phyloP scores from a whole-genome alignment of 306 rosid species.

The Cucumis hystrix region DNA sequence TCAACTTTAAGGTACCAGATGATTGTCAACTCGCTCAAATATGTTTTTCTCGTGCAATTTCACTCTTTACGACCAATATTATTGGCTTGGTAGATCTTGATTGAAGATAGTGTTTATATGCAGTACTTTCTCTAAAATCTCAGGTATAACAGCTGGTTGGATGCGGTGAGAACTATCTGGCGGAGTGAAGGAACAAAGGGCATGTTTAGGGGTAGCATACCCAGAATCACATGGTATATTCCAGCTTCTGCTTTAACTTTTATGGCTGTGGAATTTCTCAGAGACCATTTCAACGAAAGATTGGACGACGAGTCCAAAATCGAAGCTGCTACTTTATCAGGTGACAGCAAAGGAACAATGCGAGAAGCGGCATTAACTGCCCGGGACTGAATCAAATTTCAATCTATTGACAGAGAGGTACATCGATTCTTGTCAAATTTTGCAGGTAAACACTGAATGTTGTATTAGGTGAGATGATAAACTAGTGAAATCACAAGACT shows the following conservation, averaged over 20 bases:
- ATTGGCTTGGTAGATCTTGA: background rate
- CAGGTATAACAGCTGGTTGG: conserved; percentile 74
- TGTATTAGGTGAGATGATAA: background rate
- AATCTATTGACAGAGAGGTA: background rate
- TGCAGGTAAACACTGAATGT: background rate
- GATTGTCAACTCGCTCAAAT: background rate
- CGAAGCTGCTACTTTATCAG: conserved; percentile 35
- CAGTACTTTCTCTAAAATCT: background rate
- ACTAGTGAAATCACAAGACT: background rate
- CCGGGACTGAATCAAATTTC: background rate
- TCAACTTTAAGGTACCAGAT: conserved; percentile 46
- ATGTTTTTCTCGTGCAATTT: background rate
- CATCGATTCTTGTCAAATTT: background rate
- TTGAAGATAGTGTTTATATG: background rate
- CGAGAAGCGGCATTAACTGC: conserved; percentile 23
- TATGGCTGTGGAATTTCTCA: conserved; percentile 81
- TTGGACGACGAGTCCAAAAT: conserved; percentile 8
- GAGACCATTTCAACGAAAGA: conserved; percentile 46
- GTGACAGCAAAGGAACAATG: conserved; percentile 28
- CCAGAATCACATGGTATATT: conserved; percentile 77
- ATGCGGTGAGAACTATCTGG: conserved; percentile 51
- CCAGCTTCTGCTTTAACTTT: conserved; percentile 94
- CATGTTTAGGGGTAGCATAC: conserved; percentile 73
- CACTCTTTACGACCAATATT: background rate
- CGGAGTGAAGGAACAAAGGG: conserved; percentile 54